Conservation (phyloP, 208 protist genomes). For the Leishmania tropica region DNA sequence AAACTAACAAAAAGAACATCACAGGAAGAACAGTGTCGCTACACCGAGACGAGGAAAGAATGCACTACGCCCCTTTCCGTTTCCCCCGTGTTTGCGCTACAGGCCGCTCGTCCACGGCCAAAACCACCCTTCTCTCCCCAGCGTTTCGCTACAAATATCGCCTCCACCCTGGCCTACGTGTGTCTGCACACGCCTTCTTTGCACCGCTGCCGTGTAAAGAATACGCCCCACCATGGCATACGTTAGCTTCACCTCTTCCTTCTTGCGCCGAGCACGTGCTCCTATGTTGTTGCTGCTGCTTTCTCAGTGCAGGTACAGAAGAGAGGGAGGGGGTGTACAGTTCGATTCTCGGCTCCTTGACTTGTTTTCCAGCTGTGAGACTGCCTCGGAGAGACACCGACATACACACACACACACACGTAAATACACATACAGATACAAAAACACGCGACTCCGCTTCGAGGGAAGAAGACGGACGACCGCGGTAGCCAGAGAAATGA, state of each 20-base stretch:
- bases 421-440: background rate
- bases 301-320: background rate
- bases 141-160: background rate
- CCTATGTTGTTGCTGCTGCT: background rate
- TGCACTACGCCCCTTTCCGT: background rate
- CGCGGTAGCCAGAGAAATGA: background rate
- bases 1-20: background rate
- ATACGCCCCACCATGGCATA: background rate
- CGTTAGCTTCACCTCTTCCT: background rate
- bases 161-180: background rate
- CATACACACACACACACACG: background rate
- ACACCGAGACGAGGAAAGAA: background rate
- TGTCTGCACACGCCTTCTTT: background rate
- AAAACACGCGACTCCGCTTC: background rate
- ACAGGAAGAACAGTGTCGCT: background rate
- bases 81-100: background rate
- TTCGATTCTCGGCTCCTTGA: background rate
- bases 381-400: background rate
- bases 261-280: background rate
- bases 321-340: background rate
- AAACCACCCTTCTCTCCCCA: background rate
- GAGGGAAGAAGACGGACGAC: background rate
- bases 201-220: background rate
- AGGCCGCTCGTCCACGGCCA: background rate
- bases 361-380: background rate